Percentiles rank a stretch among this genome's conserved stretches.
Evolutionary conservation across 306 rosid genomes (phyloP).

Genomic region (Pyrus betulifolia): DNA sequence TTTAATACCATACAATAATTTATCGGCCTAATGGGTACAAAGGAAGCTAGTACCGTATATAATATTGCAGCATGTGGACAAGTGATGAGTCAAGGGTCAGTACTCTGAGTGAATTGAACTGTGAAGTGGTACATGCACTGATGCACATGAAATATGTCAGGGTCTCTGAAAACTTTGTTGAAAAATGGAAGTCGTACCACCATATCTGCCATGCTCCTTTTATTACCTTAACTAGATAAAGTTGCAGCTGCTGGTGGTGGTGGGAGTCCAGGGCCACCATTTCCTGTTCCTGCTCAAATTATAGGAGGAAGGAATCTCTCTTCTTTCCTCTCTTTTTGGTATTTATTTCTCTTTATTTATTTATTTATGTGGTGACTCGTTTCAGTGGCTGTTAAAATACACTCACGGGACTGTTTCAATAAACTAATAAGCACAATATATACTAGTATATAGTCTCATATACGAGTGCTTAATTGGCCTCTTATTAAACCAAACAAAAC

Average conservation of each 20-base stretch:
- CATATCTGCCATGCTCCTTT: background rate
- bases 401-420: background rate
- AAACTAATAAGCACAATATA: too few species aligned
- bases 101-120: background rate
- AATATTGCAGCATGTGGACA: background rate
- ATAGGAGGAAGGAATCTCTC: slow-evolving; percentile 8
- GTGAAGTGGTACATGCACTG: background rate
- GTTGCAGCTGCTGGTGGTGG: background rate
- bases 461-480: too few species aligned
- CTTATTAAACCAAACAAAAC: background rate
- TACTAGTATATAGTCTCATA: background rate
- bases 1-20: background rate
- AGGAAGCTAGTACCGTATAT: background rate
- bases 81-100: background rate
- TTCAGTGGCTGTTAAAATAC: too few species aligned
- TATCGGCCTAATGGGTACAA: background rate
- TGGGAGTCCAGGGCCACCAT: background rate
- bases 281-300: background rate
- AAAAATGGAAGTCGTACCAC: slow-evolving; percentile 14
- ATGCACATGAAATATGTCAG: slow-evolving; percentile 5
- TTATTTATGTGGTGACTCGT: background rate
- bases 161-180: slow-evolving; percentile 17
- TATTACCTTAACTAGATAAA: slow-evolving; percentile 21
- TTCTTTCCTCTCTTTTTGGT: background rate
- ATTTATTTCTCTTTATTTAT: background rate